Evolutionary conservation across 2,329 filamentous ascomycete genomes (phyloP), one percentile per base, ranked within the genome.

Genomic region (Orbilia ellipsospora): DNA sequence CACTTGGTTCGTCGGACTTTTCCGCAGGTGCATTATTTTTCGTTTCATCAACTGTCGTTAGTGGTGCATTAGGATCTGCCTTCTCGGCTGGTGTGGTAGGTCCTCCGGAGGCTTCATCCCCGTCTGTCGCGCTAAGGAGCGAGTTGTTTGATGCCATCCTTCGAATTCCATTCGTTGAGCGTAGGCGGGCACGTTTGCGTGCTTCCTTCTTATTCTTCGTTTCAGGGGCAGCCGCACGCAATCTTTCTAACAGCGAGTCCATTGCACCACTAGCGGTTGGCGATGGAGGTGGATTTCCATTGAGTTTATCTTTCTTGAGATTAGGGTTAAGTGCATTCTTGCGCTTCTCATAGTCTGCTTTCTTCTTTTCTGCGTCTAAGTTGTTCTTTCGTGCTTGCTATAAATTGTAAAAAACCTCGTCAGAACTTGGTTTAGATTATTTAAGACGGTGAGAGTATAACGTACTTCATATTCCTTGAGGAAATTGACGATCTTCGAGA

Each of bases 191-290:
- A 78, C 94, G 89, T 72, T 94, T 89, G 77, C 95, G 89, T 79
- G 93, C 89, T 82, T 98, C 95, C 80, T 94, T 88, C 82, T 96
- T 91, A 82, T 97, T 94, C 82, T 92, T 87, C 28, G 92, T 89
- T 83, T 97, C 92, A 31, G 95, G 94, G 67, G 94, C 94, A 0
- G 95, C 95, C 67, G 93, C 94, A 70, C 95, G 91, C 67, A 99
- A 85, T 83, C 98, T 98, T 88, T 97, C 93, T 57, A 99, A 88
- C 23, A 99, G 85, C 48, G 91, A 92, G 83, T 99, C 95, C 94
- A 99, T 98, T 62, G 94, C 95, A 64, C 94, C 95, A 5, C 92
- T 93, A 67, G 88, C 90, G 36, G 87, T 87, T 23, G 92, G 91
- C 1, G 90, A 90, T 31, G 87, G 85, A 4, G 89, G 89, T 16